A percentile compares a stretch with the other conserved stretches of the same genome.
Evolutionary conservation across 768 basidiomycete genomes (phyloP).

Genomic region (Boletus subcaerulescens): DNA sequence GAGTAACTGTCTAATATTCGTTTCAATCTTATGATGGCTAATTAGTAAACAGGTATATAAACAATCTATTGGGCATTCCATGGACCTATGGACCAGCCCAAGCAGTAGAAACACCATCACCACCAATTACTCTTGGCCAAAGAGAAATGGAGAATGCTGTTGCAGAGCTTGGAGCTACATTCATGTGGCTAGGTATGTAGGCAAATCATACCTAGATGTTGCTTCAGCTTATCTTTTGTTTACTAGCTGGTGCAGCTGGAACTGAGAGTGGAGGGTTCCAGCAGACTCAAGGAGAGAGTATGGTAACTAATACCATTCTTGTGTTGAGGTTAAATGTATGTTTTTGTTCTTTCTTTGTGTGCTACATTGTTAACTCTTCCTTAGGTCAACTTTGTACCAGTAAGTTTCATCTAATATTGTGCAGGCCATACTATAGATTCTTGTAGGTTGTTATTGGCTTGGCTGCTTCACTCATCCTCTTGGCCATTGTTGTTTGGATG

Average conservation of each 20-base stretch:
- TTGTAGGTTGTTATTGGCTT: background rate
- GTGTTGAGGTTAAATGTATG: slow-evolving; percentile 1
- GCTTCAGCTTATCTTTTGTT: background rate
- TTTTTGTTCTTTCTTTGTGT: background rate
- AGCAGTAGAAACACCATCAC: background rate
- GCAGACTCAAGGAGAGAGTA: background rate
- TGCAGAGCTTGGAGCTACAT: background rate
- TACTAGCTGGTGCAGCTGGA: background rate
- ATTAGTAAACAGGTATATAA: background rate
- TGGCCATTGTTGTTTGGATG: background rate
- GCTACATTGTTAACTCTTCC: background rate
- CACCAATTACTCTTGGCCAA: background rate
- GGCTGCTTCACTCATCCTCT: background rate
- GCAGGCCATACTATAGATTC: background rate
- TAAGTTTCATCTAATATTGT: background rate
- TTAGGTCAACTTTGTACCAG: background rate
- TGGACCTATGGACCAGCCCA: background rate
- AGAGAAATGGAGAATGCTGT: background rate
- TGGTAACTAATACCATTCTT: background rate
- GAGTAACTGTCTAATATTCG: background rate
- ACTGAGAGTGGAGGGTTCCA: background rate
- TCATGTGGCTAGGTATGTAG: background rate
- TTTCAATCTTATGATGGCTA: background rate
- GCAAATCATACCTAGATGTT: background rate
- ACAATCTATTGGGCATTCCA: background rate